A percentile compares a stretch with the other conserved stretches of the same genome.
Evolutionary conservation across 192 early-diverging fungal genomes (phyloP).

Genomic region (Rhizoclosmatium sp.): DNA sequence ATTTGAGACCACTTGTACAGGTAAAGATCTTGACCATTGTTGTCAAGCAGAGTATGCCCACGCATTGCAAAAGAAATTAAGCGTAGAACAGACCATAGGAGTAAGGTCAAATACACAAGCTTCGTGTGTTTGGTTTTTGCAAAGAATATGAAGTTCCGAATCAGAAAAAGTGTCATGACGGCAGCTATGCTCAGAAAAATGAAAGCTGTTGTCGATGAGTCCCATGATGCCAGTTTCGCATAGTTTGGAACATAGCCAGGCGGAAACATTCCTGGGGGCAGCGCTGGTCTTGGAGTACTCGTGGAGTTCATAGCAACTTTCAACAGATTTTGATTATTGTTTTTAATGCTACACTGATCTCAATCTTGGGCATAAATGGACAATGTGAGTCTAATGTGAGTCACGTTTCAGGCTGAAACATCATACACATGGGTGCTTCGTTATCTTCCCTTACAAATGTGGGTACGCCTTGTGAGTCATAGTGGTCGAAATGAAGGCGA

Average conservation of each 20-base stretch:
- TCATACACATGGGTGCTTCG: too few relatives aligned
- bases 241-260: conserved; percentile 13
- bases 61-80: neutral
- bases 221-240: conserved; percentile 3
- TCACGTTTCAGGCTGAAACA: too few relatives aligned
- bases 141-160: conserved; percentile 1
- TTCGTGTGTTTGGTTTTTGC: conserved; percentile 1
- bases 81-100: neutral
- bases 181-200: neutral
- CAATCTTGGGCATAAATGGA: too few relatives aligned
- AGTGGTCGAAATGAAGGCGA: too few relatives aligned
- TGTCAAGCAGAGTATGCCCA: neutral
- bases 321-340: too few relatives aligned
- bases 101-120: neutral
- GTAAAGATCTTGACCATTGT: neutral
- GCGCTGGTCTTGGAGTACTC: neutral
- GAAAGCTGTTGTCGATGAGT: neutral
- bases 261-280: conserved; percentile 12
- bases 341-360: too few relatives aligned
- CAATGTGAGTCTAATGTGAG: too few relatives aligned
- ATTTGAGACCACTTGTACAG: conserved; percentile 16
- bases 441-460: too few relatives aligned
- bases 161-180: neutral
- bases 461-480: too few relatives aligned
- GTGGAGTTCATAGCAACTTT: neutral